Evolutionary conservation across 2,329 filamentous ascomycete species (phyloP), one percentile per base, ranked within the genome.

Genomic region (Tolypocladium nubicola): DNA sequence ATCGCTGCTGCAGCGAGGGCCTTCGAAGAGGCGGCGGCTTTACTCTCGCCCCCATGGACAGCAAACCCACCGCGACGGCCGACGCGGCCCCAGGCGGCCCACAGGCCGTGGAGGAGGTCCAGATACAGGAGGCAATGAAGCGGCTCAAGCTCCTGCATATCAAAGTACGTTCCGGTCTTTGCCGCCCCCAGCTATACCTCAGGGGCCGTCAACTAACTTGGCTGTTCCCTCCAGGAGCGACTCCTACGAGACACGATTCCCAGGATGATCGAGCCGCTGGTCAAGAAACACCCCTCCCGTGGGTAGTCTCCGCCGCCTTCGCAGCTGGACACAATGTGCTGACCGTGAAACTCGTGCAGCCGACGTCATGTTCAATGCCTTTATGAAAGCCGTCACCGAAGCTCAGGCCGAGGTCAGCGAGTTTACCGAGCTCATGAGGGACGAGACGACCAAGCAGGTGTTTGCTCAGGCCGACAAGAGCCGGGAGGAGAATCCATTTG

Each of bases 61-160:
- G 47, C 40, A 56, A 57, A 33, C 26, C 55, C 40, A 40, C 45
- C 16, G 41, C 55, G 33, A 26, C 50, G 35, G 50, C 45, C 40
- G 55, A 56, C 14, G n/a, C 41, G 39, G 39, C 50, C n/a, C 26
- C 30, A 11, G 40, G 16, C 37, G 56, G 35, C 55, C 30, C 69
- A 43, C 72, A 73, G 56, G 65, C 68, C 10, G 72, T 73, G 70
- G 75, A 80, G 53, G 79, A 83, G 66, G 72, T 75, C 56, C 75
- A 75, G 58, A 71, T 83, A 8, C 74, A 78, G 59, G 71, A 75
- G 58, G 76, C 75, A 30, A 72, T 83, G 63, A 70, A 77, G 63
- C 73, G 76, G 39, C 72, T 84, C 55, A 79, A 81, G 62, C 70
- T 79, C 52, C 69, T 83, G n/a, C 79, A 83, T 63, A 71, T 80